Evolutionary conservation across 139 green algal genomes (phyloP).

Genomic region (Zygnema cylindricum): DNA sequence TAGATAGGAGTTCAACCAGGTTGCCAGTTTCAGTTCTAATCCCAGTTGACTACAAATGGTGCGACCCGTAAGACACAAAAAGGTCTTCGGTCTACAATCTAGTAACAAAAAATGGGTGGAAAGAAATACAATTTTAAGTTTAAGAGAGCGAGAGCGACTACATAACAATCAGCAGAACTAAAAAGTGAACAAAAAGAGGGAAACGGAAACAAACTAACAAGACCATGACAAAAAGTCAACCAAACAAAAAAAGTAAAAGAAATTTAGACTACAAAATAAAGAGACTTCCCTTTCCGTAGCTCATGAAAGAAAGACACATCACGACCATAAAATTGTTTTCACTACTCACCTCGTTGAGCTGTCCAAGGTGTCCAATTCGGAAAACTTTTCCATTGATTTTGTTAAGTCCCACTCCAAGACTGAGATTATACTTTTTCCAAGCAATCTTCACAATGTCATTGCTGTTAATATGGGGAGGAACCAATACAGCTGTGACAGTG

Average conservation of each 20-base stretch:
- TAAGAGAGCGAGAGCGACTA: no score
- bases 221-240: not conserved
- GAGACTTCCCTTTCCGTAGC: no score
- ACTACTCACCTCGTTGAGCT: conserved; percentile 95
- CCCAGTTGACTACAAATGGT: no score
- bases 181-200: no score
- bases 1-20: no score
- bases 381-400: conserved; percentile 95
- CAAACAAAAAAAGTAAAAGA: not conserved
- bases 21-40: no score
- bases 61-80: not conserved
- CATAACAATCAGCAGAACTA: no score
- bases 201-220: no score
- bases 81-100: not conserved
- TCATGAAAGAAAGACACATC: conserved; percentile 1
- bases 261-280: no score
- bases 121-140: no score
- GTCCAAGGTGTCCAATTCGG: conserved; percentile 95
- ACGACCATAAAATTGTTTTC: not conserved
- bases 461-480: conserved; percentile 83
- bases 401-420: conserved; percentile 89
- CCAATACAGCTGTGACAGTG: conserved; percentile 91
- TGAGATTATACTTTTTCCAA: conserved; percentile 96
- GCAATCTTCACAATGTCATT: conserved; percentile 87
- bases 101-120: not conserved